Base-by-base conservation (phyloP, 2,329 filamentous ascomycete species). In the Podosphaera xanthii region DNA sequence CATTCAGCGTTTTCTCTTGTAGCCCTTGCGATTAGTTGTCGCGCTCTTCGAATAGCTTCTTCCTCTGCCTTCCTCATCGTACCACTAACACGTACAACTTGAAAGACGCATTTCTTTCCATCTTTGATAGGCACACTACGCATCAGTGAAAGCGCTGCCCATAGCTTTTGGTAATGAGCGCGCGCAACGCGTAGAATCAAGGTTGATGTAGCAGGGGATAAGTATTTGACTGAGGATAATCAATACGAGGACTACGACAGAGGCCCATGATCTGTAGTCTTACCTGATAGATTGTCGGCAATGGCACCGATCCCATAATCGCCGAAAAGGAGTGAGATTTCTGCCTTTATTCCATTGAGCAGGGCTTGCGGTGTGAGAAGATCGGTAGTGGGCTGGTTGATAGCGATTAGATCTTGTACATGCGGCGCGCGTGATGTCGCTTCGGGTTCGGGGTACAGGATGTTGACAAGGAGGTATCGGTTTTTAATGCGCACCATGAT, bases 401-500 rank as follows among this genome's bases (percentile, higher is more conserved):
- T 84, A 59, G 82, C 76, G 35, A 97, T 73, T 60, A 86, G 53
- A 73, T 80, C 70, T 68, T 85, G 70, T 67, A 77, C 65, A 64
- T 72, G 70, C 40, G 68, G 57, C 60, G 70, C 71, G 61, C 65
- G 61, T n/a, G 59, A 53, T 54, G 59, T 48, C 30, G 64, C 63
- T 63, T 54, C 67, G 62, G 61, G 66, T 67, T 81, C 77, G 0
- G 90, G 88, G 67, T 96, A 96, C 54, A 97, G 77, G 64, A 97
- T 89, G 69, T 94, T 87, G 62, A 97, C 81, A n/a, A 97, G 81
- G 22, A 98, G 79, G 71, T 98, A 98, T 67, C 92, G 84, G 71
- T 95, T 86, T 72, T 98, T 98, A 65, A 97, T 81, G 69, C 92
- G 87, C 61, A 98, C 92, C 92, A 98, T 96, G 12, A 40, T 54